Conservation (phyloP, 2,329 filamentous ascomycete species). For the Fusarium nematophilum region DNA sequence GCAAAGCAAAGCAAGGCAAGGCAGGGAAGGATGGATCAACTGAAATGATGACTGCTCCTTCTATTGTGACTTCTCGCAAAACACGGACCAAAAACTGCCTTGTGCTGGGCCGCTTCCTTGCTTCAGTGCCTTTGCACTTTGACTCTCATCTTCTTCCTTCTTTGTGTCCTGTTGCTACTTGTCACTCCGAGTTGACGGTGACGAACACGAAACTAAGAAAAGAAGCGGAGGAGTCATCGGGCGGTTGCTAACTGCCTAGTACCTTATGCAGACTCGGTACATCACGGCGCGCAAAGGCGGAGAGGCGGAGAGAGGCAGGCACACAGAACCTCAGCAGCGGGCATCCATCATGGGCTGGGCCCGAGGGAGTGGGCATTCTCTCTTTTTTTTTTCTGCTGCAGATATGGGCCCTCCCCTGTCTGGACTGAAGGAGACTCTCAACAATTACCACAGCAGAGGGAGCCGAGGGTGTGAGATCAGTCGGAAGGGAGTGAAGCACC, state of each 20-base stretch:
- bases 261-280: conserved; percentile 33
- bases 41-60: conserved; percentile 27
- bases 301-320: conserved; percentile 24
- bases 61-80: conserved; percentile 3
- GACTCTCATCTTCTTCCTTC: neutral
- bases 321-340: conserved; percentile 1
- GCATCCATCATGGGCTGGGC: conserved; percentile 5
- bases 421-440: conserved; percentile 14
- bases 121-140: conserved; percentile 8
- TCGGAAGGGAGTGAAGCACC: conserved; percentile 24
- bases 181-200: no score
- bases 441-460: conserved; percentile 23
- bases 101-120: conserved; percentile 15
- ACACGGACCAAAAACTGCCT: conserved; percentile 23
- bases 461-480: conserved; percentile 25
- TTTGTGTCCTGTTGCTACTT: neutral
- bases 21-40: conserved; percentile 26
- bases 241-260: conserved; percentile 3
- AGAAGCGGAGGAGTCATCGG: conserved; percentile 17
- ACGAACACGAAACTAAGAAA: conserved; percentile 31
- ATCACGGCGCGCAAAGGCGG: conserved; percentile 33
- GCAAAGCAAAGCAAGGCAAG: conserved; percentile 33
- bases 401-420: conserved; percentile 32
- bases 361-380: conserved; percentile 30
- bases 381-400: conserved; percentile 29